Evolutionary conservation across 192 early-diverging fungal species (phyloP), one percentile per base, ranked within the genome.

Genomic region (Ambispora gerdemannii): DNA sequence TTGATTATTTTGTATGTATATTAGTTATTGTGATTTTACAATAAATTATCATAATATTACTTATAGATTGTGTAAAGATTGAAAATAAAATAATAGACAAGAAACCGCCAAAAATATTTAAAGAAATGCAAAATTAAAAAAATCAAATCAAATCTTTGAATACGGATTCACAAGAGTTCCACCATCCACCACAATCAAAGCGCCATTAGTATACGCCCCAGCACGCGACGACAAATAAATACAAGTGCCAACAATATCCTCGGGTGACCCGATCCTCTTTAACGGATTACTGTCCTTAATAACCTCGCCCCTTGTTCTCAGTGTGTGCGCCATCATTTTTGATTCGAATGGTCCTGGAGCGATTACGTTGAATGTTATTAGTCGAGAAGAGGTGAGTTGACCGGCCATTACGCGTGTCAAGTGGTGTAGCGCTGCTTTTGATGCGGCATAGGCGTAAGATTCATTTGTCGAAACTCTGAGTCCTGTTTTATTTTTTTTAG

Each of bases 211-310:
- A 71, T 95, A 94, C 17, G 90, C 86, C 32, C 89, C 89, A 3
- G 90, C 94, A 4, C 80, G 70, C 22, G 84, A 87, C 2, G 87
- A 84, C 66, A 96, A 76, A 74, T 90, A 98, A 25, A 98, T 77
- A 25, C 87, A 85, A 1, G 91, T 80, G 20, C 91, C 96, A 50
- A 91, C 93, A 82, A 97, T 90, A 80, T 97, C 95, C 72, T 91
- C 84, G 1, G 91, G 77, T 15, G 74, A 73, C 0, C 96, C 96
- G 69, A 98, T 90, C 20, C 94, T 83, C 15, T 85, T 83, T 64
- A 91, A 49, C 10, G 93, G 92, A 69, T 91, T 76, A 38, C 58
- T 50, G 7, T 70, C 58, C 0, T 86, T 80, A 50, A 91, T 89
- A 10, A 47, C 3, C 4, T 67, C 22, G 4, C 22, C 22, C 34